Percentiles rank a stretch among this genome's conserved stretches.
Evolutionary conservation across 345 rosid genomes (phyloP).

Genomic region (Heritiera littoralis): DNA sequence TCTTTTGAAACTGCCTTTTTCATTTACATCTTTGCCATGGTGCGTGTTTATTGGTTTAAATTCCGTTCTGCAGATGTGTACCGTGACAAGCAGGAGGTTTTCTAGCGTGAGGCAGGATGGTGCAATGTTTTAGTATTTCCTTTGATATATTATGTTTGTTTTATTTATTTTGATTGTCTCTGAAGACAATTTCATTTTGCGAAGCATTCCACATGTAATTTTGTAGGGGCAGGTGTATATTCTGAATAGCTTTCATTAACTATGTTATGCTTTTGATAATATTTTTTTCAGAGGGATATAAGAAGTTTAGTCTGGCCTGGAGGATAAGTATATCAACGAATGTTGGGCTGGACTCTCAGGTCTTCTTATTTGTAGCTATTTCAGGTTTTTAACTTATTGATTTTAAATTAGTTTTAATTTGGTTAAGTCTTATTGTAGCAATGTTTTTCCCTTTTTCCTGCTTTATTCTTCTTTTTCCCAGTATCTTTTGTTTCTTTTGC

Average conservation of each 20-base stretch:
- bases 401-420: no score
- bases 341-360: constrained; percentile 14
- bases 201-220: not conserved
- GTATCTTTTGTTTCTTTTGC: no score
- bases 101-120: constrained; percentile 88
- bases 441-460: no score
- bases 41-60: constrained; percentile 21
- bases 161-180: not conserved
- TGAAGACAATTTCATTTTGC: not conserved
- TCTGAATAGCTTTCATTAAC: not conserved
- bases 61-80: constrained; percentile 66
- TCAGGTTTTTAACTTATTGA: no score
- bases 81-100: constrained; percentile 75
- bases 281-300: constrained; percentile 69
- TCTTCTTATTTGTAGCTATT: no score
- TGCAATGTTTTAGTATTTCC: constrained; percentile 14
- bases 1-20: no score
- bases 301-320: constrained; percentile 61
- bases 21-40: not conserved
- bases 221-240: not conserved
- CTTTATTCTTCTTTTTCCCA: no score
- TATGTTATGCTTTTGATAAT: not conserved
- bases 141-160: not conserved
- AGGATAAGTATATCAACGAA: constrained; percentile 34
- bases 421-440: no score